Conservation (phyloP, 2,329 filamentous ascomycete species). For the Calonectria pteridis region DNA sequence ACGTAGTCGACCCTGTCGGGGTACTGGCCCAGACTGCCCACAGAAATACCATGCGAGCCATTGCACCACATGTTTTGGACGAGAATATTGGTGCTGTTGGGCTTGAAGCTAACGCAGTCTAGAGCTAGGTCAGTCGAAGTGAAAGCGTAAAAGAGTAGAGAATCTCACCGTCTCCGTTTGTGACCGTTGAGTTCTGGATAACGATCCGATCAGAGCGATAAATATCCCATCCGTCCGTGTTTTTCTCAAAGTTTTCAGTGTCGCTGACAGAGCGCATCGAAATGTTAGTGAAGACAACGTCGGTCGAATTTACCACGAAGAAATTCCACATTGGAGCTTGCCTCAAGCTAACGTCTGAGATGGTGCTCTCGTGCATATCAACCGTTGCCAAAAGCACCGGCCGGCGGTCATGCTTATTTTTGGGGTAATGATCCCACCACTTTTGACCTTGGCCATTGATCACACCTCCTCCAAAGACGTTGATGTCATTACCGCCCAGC, state of each 20-base stretch:
- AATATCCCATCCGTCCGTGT: slow-evolving; percentile 64
- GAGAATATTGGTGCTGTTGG: slow-evolving; percentile 75
- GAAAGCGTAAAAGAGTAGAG: neutral
- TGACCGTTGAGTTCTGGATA: slow-evolving; percentile 74
- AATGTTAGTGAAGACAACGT: slow-evolving; percentile 73
- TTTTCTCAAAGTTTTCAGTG: slow-evolving; percentile 55
- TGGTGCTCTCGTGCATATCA: slow-evolving; percentile 18
- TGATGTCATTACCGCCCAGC: slow-evolving; percentile 55
- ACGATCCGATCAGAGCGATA: slow-evolving; percentile 71
- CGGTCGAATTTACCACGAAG: slow-evolving; percentile 72
- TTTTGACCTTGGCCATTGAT: slow-evolving; percentile 74
- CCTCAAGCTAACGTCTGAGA: slow-evolving; percentile 27
- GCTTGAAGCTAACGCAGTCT: slow-evolving; percentile 80
- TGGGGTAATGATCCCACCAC: slow-evolving; percentile 73
- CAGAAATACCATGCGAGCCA: slow-evolving; percentile 77
- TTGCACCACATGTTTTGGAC: slow-evolving; percentile 75
- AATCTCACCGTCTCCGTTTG: slow-evolving; percentile 67
- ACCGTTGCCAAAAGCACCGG: slow-evolving; percentile 11
- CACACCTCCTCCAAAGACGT: slow-evolving; percentile 69
- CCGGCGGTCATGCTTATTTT: slow-evolving; percentile 37
- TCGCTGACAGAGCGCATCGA: slow-evolving; percentile 66
- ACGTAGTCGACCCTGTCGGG: slow-evolving; percentile 72
- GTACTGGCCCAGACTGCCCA: slow-evolving; percentile 79
- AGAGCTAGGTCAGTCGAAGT: neutral
- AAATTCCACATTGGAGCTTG: slow-evolving; percentile 52